A percentile compares a stretch with the other conserved stretches of the same genome.
phyloP scores from a whole-genome alignment of 1,284 basidiomycete genomes.

The Jaminaea rosea region DNA sequence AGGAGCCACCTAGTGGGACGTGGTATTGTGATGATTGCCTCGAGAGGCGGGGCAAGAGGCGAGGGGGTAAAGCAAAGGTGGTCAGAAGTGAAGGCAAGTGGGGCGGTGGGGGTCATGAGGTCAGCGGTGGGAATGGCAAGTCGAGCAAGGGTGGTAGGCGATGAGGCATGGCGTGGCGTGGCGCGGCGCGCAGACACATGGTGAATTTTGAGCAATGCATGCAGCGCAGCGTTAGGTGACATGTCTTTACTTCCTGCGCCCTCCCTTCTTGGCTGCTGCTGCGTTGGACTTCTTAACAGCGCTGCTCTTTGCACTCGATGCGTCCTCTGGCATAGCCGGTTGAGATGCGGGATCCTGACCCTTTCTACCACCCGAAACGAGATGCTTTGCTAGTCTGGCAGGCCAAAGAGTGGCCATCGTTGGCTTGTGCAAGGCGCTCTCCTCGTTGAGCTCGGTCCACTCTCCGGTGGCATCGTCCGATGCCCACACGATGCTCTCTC shows the following conservation, averaged over 20 bases:
- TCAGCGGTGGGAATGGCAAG: background rate
- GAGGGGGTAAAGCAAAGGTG: background rate
- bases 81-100: background rate
- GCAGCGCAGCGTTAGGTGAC: background rate
- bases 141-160: too few relatives aligned
- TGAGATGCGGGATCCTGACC: too few relatives aligned
- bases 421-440: too few relatives aligned
- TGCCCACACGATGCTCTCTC: constrained; percentile 16
- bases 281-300: too few relatives aligned
- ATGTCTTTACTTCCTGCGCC: too few relatives aligned
- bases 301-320: too few relatives aligned
- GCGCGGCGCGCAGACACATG: background rate
- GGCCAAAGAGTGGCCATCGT: too few relatives aligned
- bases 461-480: constrained; percentile 21
- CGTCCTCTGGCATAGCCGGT: too few relatives aligned
- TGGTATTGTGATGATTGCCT: constrained; percentile 60
- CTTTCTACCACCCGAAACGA: too few relatives aligned
- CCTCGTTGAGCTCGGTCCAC: constrained; percentile 25
- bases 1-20: constrained; percentile 57
- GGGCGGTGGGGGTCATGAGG: background rate
- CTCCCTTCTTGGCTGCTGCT: too few relatives aligned
- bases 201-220: background rate
- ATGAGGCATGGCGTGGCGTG: too few relatives aligned
- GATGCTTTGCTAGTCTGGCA: too few relatives aligned
- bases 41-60: constrained; percentile 15